phyloP scores from a whole-genome alignment of 2,329 filamentous ascomycete genomes.

The Fusarium acutatum region DNA sequence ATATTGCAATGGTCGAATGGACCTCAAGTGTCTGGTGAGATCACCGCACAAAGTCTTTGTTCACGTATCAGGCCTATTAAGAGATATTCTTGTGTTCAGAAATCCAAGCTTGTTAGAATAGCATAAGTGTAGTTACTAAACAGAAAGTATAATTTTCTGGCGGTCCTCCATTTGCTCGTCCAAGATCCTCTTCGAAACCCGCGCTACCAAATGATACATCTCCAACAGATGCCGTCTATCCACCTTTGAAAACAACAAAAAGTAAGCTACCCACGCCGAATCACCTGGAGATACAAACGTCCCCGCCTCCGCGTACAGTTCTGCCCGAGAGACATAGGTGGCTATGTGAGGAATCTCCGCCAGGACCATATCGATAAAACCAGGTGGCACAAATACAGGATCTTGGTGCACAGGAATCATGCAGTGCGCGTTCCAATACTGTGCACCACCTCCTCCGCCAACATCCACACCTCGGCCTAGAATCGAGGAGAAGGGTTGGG shows the following conservation, averaged over 20 bases:
- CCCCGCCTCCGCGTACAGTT: not conserved
- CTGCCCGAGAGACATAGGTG: not conserved
- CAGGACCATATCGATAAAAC: not conserved
- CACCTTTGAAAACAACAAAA: not conserved
- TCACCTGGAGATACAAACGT: not conserved
- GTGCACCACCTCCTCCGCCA: not conserved
- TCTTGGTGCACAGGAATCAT: not conserved
- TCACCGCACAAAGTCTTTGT: not conserved
- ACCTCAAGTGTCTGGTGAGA: not conserved
- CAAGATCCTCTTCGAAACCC: not conserved
- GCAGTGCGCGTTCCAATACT: not conserved
- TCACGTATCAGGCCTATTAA: not conserved
- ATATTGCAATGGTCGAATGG: not conserved
- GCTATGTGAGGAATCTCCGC: not conserved
- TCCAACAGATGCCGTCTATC: not conserved
- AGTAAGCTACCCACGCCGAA: not conserved
- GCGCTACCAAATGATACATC: not conserved
- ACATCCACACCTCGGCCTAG: not conserved
- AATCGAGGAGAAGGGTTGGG: not conserved
- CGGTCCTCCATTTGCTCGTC: not conserved
- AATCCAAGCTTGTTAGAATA: not conserved
- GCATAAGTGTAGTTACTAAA: not conserved
- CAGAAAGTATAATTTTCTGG: not conserved
- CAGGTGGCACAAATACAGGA: not conserved
- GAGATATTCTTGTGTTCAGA: not conserved